Evolutionary conservation across 495 filamentous ascomycete genomes (phyloP).

Genomic region (Chaetomidium leptoderma): DNA sequence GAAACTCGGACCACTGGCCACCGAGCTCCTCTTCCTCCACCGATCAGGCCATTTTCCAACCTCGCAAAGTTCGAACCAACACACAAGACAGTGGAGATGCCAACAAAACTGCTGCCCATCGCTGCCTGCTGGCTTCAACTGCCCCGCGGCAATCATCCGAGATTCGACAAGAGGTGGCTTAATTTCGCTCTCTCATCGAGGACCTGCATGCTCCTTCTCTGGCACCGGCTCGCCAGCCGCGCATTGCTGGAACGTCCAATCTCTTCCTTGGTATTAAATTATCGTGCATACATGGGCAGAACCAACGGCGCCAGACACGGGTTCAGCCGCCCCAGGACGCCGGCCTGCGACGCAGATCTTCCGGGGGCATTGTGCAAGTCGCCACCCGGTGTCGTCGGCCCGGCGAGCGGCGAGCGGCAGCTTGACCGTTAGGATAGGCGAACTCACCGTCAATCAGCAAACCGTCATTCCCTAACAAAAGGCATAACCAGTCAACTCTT

Average conservation of each 20-base stretch:
- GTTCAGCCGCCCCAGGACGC: constrained; percentile 15
- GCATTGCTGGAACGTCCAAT: constrained; percentile 17
- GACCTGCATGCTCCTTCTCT: constrained; percentile 8
- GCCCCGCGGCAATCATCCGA: constrained; percentile 5
- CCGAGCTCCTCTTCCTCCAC: constrained; percentile 10
- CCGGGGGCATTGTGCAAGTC: not conserved
- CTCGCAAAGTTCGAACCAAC: constrained; percentile 15
- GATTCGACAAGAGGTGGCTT: constrained; percentile 11
- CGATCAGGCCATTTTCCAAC: constrained; percentile 8
- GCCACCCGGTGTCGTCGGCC: constrained; percentile 17
- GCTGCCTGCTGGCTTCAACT: not conserved
- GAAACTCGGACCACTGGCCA: constrained; percentile 1
- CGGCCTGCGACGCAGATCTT: constrained; percentile 18
- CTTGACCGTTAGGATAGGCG: not conserved
- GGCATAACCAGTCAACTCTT: not conserved
- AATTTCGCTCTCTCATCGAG: not conserved
- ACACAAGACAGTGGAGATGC: constrained; percentile 8
- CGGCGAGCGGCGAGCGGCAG: not conserved
- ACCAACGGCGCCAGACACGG: constrained; percentile 17
- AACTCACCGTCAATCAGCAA: not conserved
- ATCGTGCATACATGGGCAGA: constrained; percentile 11
- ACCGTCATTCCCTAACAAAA: not conserved
- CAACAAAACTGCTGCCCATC: not conserved
- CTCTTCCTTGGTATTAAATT: constrained; percentile 11
- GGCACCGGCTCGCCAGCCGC: constrained; percentile 1